Evolutionary conservation across 768 basidiomycete species (phyloP).

Genomic region (Gymnopilus dilepis): DNA sequence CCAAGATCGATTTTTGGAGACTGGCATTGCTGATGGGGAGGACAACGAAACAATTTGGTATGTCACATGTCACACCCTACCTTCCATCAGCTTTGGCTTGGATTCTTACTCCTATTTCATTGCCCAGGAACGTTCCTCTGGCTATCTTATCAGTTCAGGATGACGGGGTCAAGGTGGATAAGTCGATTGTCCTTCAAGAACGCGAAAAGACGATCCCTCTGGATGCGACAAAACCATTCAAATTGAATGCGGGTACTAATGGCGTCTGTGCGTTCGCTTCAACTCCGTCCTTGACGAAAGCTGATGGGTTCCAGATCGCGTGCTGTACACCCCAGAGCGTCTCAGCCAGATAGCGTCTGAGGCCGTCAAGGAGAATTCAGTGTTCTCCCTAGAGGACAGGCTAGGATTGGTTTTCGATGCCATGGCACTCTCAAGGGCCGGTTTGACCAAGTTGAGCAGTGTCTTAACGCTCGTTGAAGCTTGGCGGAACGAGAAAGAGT

Average conservation of each 20-base stretch:
- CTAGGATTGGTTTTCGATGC: conserved; percentile 89
- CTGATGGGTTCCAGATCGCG: conserved; percentile 62
- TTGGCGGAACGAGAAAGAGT: conserved; percentile 77
- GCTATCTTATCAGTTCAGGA: conserved; percentile 67
- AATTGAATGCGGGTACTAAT: conserved; percentile 87
- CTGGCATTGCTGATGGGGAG: conserved; percentile 74
- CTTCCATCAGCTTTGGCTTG: background rate
- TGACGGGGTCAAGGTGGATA: conserved; percentile 62
- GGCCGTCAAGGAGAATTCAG: conserved; percentile 64
- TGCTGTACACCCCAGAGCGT: conserved; percentile 84
- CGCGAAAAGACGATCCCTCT: conserved; percentile 72
- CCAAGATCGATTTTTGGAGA: conserved; percentile 95
- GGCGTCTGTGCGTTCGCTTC: conserved; percentile 78
- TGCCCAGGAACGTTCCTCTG: conserved; percentile 78
- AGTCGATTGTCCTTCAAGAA: conserved; percentile 64
- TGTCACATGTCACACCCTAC: conserved; percentile 12
- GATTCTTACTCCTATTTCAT: background rate
- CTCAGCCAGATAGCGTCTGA: conserved; percentile 80
- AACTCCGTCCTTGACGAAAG: background rate
- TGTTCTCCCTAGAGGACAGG: conserved; percentile 83
- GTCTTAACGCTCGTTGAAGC: conserved; percentile 74
- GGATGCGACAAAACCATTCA: conserved; percentile 79
- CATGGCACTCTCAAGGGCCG: conserved; percentile 82
- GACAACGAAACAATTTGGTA: conserved; percentile 92
- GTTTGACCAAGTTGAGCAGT: conserved; percentile 76